Evolutionary conservation across 768 basidiomycete species (phyloP).

Genomic region (Tubosaeta sp.): DNA sequence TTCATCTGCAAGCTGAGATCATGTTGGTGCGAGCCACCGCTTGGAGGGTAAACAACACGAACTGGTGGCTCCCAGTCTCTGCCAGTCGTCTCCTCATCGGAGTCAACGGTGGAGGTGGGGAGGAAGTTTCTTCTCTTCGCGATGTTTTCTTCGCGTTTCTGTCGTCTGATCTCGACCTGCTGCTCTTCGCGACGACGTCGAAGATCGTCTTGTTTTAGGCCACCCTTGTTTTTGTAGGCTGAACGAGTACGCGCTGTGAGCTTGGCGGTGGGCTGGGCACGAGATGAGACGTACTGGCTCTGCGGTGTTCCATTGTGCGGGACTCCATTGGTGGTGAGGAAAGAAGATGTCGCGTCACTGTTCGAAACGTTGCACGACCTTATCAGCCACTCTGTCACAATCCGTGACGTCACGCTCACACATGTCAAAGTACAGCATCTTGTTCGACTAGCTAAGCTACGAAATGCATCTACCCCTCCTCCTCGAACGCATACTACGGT

Average conservation of each 20-base stretch:
- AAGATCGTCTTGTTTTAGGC: conserved; percentile 87
- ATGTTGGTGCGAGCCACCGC: conserved; percentile 7
- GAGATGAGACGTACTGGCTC: conserved; percentile 49
- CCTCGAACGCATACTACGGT: conserved; percentile 71
- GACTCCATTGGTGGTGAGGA: conserved; percentile 42
- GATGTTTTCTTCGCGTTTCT: conserved; percentile 98
- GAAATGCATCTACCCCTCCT: conserved; percentile 39
- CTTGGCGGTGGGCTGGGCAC: conserved; percentile 3
- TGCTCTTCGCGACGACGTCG: conserved; percentile 96
- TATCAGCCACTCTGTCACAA: conserved; percentile 26
- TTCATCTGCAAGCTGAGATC: conserved; percentile 69
- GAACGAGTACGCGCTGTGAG: conserved; percentile 34
- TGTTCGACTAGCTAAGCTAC: not conserved
- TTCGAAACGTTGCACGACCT: conserved; percentile 17
- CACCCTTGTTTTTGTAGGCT: conserved; percentile 92
- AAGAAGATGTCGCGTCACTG: conserved; percentile 12
- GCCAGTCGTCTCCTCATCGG: conserved; percentile 81
- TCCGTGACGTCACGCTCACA: conserved; percentile 13
- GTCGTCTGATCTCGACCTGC: conserved; percentile 97
- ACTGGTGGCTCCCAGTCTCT: conserved; percentile 79
- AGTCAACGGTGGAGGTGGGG: conserved; percentile 68
- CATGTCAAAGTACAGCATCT: not conserved
- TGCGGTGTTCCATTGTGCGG: conserved; percentile 71
- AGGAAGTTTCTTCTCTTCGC: conserved; percentile 96
- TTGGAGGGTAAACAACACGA: conserved; percentile 12